These are phyloP conservation scores for Globisporangium polare DNA, from an alignment of 352 stramenopile genomes.

Conservation along the genomic window DNA sequence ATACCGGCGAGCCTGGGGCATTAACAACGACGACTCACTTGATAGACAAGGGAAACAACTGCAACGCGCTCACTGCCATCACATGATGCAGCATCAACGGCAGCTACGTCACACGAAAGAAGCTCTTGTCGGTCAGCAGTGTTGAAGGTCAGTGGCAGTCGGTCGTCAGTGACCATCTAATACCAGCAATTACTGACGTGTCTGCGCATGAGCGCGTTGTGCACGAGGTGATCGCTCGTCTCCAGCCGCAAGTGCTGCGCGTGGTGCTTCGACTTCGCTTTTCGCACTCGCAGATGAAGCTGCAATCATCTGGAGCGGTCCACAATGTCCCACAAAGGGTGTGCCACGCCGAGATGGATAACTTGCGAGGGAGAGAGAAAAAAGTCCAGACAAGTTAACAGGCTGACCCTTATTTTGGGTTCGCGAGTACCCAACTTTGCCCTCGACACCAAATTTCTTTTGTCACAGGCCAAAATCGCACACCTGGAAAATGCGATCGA, in stretches of 20 bases:
- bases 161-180: neutral
- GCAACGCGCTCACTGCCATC: no score
- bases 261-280: neutral
- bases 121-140: neutral
- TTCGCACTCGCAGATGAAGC: neutral
- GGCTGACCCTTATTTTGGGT: no score
- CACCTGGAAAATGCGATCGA: no score
- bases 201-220: neutral
- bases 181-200: neutral
- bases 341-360: neutral
- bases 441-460: no score
- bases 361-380: neutral
- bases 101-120: no score
- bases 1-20: no score
- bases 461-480: no score
- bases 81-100: no score
- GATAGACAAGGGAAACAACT: no score
- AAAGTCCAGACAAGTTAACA: no score
- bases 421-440: no score
- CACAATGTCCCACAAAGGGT: neutral
- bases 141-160: neutral
- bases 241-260: neutral
- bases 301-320: neutral
- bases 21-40: no score
- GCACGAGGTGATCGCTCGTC: neutral